Conservation (phyloP, 495 filamentous ascomycete species). For the Lophium mytilinum region DNA sequence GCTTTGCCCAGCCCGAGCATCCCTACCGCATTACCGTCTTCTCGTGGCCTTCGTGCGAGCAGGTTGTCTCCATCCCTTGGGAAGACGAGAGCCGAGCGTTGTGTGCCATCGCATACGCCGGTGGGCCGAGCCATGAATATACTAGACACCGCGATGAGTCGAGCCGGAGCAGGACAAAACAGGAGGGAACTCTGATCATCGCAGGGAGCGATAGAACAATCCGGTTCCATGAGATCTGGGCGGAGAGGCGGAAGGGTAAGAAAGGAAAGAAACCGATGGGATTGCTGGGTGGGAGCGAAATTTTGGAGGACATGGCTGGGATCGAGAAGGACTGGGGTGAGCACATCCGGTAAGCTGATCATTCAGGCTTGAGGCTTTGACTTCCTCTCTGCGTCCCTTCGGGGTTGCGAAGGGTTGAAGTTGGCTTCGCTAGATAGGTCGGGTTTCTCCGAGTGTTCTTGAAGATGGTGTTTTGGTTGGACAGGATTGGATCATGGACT, state of each 20-base stretch:
- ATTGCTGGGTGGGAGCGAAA: constrained; percentile 74
- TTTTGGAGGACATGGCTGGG: constrained; percentile 77
- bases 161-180: constrained; percentile 52
- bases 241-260: constrained; percentile 46
- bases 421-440: no score
- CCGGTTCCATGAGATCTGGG: constrained; percentile 95
- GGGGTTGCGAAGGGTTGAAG: no score
- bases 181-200: constrained; percentile 89
- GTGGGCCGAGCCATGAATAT: constrained; percentile 38
- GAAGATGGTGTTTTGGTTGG: no score
- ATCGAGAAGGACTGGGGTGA: constrained; percentile 62
- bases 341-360: constrained; percentile 14
- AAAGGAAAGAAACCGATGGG: constrained; percentile 48
- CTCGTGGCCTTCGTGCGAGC: constrained; percentile 86
- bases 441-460: no score
- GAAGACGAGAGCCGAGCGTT: constrained; percentile 69
- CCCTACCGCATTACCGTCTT: constrained; percentile 88
- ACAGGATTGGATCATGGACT: no score
- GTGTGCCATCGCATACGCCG: constrained; percentile 63
- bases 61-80: constrained; percentile 87
- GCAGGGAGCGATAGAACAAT: constrained; percentile 90
- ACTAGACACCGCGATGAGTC: constrained; percentile 42
- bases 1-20: constrained; percentile 91
- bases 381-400: no score
- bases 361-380: no score